Evolutionary conservation across 192 early-diverging fungal species (phyloP).

Genomic region (Diversispora eburnea): DNA sequence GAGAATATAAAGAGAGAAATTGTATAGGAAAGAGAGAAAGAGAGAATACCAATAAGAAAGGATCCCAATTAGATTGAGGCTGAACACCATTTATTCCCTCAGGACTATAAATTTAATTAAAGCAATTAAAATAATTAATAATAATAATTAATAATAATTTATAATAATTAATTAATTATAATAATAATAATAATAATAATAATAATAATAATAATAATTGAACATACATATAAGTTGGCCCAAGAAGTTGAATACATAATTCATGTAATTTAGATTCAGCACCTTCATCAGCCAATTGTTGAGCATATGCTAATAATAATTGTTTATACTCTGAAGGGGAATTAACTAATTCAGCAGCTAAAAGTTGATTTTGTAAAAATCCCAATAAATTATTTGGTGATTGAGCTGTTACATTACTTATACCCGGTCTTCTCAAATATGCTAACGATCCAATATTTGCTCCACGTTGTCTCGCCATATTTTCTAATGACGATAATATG

Average conservation of each 20-base stretch:
- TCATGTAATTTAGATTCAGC: slow-evolving; percentile 59
- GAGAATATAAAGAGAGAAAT: slow-evolving; percentile 32
- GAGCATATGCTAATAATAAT: slow-evolving; percentile 62
- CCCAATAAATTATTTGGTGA: slow-evolving; percentile 39
- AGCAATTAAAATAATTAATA: slow-evolving; percentile 16
- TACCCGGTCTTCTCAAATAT: slow-evolving; percentile 29
- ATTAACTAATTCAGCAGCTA: slow-evolving; percentile 46
- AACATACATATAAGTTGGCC: slow-evolving; percentile 49
- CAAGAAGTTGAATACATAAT: slow-evolving; percentile 63
- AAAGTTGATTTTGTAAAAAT: slow-evolving; percentile 58
- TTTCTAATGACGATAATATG: slow-evolving; percentile 30
- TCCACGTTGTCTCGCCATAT: slow-evolving; percentile 26
- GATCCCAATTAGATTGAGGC: slow-evolving; percentile 2
- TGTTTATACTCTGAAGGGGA: slow-evolving; percentile 56
- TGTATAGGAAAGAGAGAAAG: slow-evolving; percentile 29
- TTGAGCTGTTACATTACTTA: slow-evolving; percentile 28
- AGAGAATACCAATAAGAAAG: slow-evolving; percentile 22
- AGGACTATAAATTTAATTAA: slow-evolving; percentile 14
- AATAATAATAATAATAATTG: slow-evolving; percentile 7
- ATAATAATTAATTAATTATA: slow-evolving; percentile 1
- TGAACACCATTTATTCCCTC: not conserved
- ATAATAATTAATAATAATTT: not conserved
- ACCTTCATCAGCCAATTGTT: slow-evolving; percentile 63
- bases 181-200: not conserved
- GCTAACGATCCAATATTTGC: slow-evolving; percentile 32